A percentile compares a stretch with the other conserved stretches of the same genome.
Conservation (phyloP, 2,329 filamentous ascomycete species). For the Diaporthe destruens region DNA sequence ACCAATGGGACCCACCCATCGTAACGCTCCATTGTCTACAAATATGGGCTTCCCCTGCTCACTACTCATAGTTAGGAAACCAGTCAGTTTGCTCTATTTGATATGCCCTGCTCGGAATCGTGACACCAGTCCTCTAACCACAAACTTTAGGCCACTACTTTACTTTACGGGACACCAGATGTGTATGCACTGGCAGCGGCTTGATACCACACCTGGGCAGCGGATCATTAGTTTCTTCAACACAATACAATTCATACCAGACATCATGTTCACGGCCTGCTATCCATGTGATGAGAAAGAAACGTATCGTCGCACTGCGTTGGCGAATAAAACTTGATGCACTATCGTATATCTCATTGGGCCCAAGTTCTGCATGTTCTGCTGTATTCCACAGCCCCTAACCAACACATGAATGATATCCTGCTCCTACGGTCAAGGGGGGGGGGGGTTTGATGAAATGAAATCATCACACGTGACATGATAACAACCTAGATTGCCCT, state of each 20-base stretch:
- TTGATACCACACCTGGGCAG: not conserved
- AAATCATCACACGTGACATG: not conserved
- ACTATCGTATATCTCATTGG: not conserved
- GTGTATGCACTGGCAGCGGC: not conserved
- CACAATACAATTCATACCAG: not conserved
- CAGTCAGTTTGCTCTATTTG: no score
- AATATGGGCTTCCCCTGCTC: no score
- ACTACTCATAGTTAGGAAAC: no score
- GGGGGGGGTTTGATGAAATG: no score
- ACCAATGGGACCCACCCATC: no score
- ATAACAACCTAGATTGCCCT: not conserved
- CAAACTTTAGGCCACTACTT: no score
- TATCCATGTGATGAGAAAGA: not conserved
- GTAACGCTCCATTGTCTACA: no score
- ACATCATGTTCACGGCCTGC: not conserved
- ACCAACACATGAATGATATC: not conserved
- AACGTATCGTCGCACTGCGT: not conserved
- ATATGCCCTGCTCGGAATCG: no score
- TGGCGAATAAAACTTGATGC: not conserved
- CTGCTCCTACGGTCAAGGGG: not conserved
- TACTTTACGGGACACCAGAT: no score
- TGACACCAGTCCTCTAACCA: no score
- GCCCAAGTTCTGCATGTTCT: not conserved
- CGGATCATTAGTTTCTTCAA: not conserved
- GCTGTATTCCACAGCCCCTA: not conserved